These are phyloP conservation scores for Fusarium odoratissimum DNA, from an alignment of 2,329 filamentous ascomycete species.

Conservation along the genomic window DNA sequence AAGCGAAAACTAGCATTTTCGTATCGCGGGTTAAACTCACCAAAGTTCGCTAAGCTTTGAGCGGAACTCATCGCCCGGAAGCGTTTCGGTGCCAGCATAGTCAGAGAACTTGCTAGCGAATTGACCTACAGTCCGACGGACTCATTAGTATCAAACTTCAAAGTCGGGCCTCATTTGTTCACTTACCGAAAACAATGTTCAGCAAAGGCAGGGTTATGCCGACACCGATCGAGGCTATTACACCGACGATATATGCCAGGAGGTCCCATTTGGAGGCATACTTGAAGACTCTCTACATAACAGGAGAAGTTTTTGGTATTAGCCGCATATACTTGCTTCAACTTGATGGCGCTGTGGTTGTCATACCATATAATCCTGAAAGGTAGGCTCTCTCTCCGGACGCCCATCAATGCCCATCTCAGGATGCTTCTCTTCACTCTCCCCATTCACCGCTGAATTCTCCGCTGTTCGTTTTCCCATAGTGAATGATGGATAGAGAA, in stretches of 20 bases:
- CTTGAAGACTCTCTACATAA: not conserved
- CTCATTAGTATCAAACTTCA: fast-evolving
- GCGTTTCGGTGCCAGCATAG: conserved; percentile 6
- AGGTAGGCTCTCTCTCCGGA: not conserved
- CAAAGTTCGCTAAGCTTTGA: not conserved
- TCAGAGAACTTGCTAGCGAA: conserved; percentile 5
- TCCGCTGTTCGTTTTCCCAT: not conserved
- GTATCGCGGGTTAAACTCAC: not conserved
- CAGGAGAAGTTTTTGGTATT: not conserved
- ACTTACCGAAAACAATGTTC: conserved; percentile 50
- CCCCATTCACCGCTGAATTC: not conserved
- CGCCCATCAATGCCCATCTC: not conserved
- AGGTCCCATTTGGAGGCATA: conserved; percentile 9
- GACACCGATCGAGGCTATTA: not conserved
- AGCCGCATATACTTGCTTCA: not conserved
- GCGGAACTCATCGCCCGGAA: not conserved
- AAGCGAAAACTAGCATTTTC: not conserved
- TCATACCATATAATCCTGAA: conserved; percentile 6
- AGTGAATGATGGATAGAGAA: not conserved
- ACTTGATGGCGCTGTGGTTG: not conserved
- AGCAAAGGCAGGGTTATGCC: conserved; percentile 47
- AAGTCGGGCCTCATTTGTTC: fast-evolving
- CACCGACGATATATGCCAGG: not conserved
- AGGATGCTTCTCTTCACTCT: not conserved
- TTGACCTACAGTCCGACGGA: not conserved